Base-by-base conservation (phyloP, 2,329 filamentous ascomycete species). In the Lachnellula suecica region DNA sequence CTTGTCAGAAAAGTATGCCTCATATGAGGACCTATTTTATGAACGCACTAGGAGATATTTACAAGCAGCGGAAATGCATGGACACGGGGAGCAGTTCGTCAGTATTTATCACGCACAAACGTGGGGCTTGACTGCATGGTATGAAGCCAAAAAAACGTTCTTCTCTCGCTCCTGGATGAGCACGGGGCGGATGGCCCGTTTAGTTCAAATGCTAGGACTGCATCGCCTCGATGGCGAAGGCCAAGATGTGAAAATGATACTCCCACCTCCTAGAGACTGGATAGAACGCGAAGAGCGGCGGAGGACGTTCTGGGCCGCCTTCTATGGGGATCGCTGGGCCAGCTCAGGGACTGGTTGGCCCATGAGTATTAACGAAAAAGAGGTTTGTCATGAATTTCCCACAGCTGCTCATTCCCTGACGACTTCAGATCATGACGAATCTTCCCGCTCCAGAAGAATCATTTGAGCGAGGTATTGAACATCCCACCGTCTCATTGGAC, bases 281-380 rank as follows among this genome's bases (percentile, higher is more conserved):
- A 84, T 82, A 1, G 93, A 97, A 63, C 74, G 79, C 29, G 87
- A 90, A 68, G 92, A 97, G 69, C 79, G 92, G 47, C 80, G 93
- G 52, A 79, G 93, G 59, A 85, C 88, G 0, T 96, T 96, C 62
- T 97, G 93, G 93, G 82, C 86, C 59, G 80, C 85, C 1, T 97
- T 93, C 64, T 88, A 85, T 59, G 79, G 89, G 38, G 92, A 97
- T 68, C 82, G 89, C 23, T 95, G 95, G 70, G 87, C 89, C 2
- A 91, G 88, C 63, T 89, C 96, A 47, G 91, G 90, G 11, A 96
- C 91, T 4, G 92, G 92, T 2, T 97, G 92, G 92, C 90, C 92
- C 0, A 87, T 89, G 74, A 74, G 85, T 23, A 84, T 96, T 38
- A 85, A 95, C 57, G 80, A 89, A 52, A 76, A 76, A 65, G 89